A percentile compares a stretch with the other conserved stretches of the same genome.
These are phyloP conservation scores for Pulicaria dysenterica DNA, from an alignment of 129 eudicot genomes.

Conservation along the genomic window DNA sequence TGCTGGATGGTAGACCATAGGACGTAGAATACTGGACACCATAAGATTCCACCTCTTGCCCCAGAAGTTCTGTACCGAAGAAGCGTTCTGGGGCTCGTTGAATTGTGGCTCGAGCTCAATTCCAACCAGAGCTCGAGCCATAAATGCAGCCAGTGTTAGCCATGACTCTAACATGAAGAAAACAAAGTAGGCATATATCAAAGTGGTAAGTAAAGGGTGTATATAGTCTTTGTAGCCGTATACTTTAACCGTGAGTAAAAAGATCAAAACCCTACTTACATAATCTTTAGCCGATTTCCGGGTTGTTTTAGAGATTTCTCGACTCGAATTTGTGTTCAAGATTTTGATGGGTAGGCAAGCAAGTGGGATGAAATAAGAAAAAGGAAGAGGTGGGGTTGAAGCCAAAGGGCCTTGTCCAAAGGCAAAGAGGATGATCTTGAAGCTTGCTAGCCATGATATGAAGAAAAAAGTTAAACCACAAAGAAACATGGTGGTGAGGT, in stretches of 20 bases:
- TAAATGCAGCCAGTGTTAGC: slow-evolving; percentile 20
- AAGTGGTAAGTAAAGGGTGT: slow-evolving; percentile 25
- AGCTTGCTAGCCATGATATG: slow-evolving; percentile 59
- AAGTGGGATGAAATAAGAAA: slow-evolving; percentile 38
- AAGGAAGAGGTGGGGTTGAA: slow-evolving; percentile 44
- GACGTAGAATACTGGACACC: slow-evolving; percentile 47
- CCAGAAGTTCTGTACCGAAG: slow-evolving; percentile 68
- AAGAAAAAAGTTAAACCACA: slow-evolving; percentile 50
- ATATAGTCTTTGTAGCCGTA: slow-evolving; percentile 12
- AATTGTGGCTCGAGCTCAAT: slow-evolving; percentile 58
- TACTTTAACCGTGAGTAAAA: background rate
- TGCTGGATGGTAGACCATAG: slow-evolving; percentile 40
- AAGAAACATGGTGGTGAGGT: slow-evolving; percentile 42
- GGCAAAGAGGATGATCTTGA: slow-evolving; percentile 60
- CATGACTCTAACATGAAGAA: slow-evolving; percentile 42
- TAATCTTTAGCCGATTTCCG: slow-evolving; percentile 22
- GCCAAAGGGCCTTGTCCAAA: slow-evolving; percentile 54
- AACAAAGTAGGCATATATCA: slow-evolving; percentile 20
- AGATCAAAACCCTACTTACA: slow-evolving; percentile 16
- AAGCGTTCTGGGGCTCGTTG: slow-evolving; percentile 51
- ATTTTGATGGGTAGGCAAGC: slow-evolving; percentile 53
- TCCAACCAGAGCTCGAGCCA: slow-evolving; percentile 26
- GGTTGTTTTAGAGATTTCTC: slow-evolving; percentile 24
- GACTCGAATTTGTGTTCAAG: slow-evolving; percentile 16
- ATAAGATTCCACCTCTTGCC: slow-evolving; percentile 64